A percentile compares a stretch with the other conserved stretches of the same genome.
Conservation (phyloP, 345 rosid species). For the Alliaria petiolata region DNA sequence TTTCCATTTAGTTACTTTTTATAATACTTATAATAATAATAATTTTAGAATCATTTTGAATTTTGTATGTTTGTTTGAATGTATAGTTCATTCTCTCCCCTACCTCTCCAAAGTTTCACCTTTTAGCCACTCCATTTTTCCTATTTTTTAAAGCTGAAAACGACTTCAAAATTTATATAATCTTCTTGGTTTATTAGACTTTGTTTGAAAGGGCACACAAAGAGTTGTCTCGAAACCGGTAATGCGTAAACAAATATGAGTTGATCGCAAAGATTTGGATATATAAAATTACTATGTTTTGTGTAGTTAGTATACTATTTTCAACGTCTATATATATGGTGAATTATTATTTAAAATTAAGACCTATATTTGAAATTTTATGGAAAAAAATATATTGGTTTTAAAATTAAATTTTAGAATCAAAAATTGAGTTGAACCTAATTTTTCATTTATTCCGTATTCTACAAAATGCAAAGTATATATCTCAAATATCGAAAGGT, state of each 20-base stretch:
- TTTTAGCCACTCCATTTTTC: slow-evolving; percentile 16
- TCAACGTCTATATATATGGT: neutral
- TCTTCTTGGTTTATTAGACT: neutral
- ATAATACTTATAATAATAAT: no score
- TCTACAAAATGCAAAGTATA: neutral
- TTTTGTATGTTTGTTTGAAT: slow-evolving; percentile 23
- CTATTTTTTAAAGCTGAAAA: neutral
- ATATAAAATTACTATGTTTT: neutral
- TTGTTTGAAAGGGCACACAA: neutral
- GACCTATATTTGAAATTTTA: neutral
- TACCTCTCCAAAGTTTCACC: slow-evolving; percentile 22
- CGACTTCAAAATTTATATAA: slow-evolving; percentile 10
- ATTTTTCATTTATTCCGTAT: neutral
- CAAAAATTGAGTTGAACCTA: neutral
- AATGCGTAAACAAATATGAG: neutral
- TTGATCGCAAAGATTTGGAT: neutral
- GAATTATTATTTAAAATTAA: neutral
- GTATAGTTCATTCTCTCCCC: slow-evolving; percentile 20
- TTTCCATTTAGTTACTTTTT: slow-evolving; percentile 27
- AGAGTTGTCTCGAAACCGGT: neutral
- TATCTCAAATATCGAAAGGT: neutral
- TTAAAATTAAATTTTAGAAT: neutral
- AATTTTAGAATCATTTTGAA: slow-evolving; percentile 6
- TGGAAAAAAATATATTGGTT: neutral
- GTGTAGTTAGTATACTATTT: neutral